A percentile compares a stretch with the other conserved stretches of the same genome.
Conservation (phyloP, 2,329 filamentous ascomycete genomes). For the Fusarium sp. region DNA sequence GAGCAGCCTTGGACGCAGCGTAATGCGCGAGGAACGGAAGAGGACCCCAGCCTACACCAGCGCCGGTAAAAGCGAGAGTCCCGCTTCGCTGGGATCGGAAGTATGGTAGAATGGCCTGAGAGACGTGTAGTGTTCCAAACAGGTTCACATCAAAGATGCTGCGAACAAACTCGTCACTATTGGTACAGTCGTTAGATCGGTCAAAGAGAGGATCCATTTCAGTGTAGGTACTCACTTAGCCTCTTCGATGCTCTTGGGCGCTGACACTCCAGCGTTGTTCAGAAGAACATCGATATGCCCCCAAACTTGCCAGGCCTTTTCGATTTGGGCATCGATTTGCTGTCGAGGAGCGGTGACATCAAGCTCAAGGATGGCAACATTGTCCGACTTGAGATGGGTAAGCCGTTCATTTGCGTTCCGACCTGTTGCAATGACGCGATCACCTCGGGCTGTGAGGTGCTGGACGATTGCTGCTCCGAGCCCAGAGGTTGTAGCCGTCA, state of each 20-base stretch:
- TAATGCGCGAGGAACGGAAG: conserved; percentile 48
- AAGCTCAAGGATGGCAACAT: conserved; percentile 44
- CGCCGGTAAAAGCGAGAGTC: conserved; percentile 45
- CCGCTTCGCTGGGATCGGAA: conserved; percentile 41
- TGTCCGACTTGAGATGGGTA: conserved; percentile 40
- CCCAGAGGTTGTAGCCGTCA: conserved; percentile 48
- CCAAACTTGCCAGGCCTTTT: conserved; percentile 45
- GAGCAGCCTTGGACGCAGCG: conserved; percentile 43
- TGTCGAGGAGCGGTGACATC: conserved; percentile 40
- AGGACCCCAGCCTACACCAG: conserved; percentile 40
- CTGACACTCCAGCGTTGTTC: conserved; percentile 49
- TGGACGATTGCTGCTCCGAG: conserved; percentile 41
- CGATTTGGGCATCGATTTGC: conserved; percentile 35
- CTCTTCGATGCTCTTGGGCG: conserved; percentile 43
- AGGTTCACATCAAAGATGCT: conserved; percentile 45
- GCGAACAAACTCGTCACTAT: conserved; percentile 36
- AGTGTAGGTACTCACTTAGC: conserved; percentile 37
- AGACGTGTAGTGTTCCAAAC: conserved; percentile 42
- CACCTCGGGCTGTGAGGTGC: conserved; percentile 37
- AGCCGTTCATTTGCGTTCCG: conserved; percentile 41
- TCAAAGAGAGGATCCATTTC: not conserved
- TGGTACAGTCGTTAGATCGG: not conserved
- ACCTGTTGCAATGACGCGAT: conserved; percentile 47
- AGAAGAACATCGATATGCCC: conserved; percentile 47
- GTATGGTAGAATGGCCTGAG: conserved; percentile 42